Conservation (phyloP, 768 basidiomycete genomes). For the Podaxis sp. region DNA sequence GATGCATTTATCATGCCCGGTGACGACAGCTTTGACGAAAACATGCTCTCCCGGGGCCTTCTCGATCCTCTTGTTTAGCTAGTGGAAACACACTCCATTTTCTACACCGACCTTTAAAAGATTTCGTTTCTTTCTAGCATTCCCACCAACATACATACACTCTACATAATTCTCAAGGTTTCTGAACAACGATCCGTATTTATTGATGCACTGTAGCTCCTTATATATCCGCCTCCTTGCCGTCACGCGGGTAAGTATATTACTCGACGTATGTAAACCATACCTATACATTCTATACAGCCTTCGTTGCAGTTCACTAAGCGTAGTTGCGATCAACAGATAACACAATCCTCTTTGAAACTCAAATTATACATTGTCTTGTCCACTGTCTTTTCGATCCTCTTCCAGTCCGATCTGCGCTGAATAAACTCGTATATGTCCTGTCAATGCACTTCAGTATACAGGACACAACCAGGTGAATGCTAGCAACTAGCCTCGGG, state of each 20-base stretch:
- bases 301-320: no score
- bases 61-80: slow-evolving; percentile 7
- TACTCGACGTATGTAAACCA: no score
- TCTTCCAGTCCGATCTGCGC: slow-evolving; percentile 95
- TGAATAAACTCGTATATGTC: slow-evolving; percentile 98
- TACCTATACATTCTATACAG: no score
- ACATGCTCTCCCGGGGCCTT: background rate
- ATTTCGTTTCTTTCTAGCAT: no score
- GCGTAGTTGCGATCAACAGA: slow-evolving; percentile 32
- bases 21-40: background rate
- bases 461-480: background rate
- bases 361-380: slow-evolving; percentile 93
- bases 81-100: no score
- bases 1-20: background rate
- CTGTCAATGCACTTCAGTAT: slow-evolving; percentile 29
- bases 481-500: slow-evolving; percentile 67
- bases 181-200: no score
- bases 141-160: no score
- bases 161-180: no score
- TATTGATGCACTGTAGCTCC: no score
- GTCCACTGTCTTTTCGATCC: slow-evolving; percentile 95
- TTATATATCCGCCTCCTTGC: no score
- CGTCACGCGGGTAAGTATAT: no score
- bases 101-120: no score
- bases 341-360: slow-evolving; percentile 88